phyloP scores from a whole-genome alignment of 1,284 basidiomycete species.

The Leccinum brunneo-olivaceum region DNA sequence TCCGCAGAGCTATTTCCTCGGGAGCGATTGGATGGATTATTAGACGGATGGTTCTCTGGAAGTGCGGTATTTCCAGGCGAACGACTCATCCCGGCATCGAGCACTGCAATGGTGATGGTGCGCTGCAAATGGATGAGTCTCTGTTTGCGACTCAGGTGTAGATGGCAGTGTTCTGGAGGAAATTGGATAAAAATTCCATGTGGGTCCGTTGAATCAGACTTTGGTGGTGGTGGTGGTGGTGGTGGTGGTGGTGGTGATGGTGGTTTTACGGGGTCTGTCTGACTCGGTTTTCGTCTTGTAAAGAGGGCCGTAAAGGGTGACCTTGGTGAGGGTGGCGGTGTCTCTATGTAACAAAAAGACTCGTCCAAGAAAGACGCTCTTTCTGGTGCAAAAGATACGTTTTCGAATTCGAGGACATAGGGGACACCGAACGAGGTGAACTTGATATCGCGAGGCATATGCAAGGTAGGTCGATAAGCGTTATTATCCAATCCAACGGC shows the following conservation, averaged over 20 bases:
- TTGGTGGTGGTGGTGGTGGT: not conserved
- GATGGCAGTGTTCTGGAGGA: conserved; percentile 9
- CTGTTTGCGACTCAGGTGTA: conserved; percentile 23
- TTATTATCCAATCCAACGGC: not conserved
- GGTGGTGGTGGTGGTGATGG: conserved; percentile 13
- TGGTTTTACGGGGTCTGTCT: conserved; percentile 11
- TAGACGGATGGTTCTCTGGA: conserved; percentile 9
- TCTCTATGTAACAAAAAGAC: conserved; percentile 26
- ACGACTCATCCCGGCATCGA: conserved; percentile 42
- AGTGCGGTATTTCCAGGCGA: conserved; percentile 22
- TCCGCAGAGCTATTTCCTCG: conserved; percentile 19
- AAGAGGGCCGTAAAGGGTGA: conserved; percentile 23
- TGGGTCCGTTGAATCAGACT: conserved; percentile 4
- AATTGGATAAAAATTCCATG: conserved; percentile 37
- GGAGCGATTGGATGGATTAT: conserved; percentile 8
- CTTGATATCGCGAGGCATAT: too few species aligned
- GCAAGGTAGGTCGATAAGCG: too few species aligned
- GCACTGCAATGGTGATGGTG: conserved; percentile 39
- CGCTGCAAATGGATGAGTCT: conserved; percentile 35
- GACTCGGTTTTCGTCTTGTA: conserved; percentile 17
- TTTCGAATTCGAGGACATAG: conserved; percentile 36
- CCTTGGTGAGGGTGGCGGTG: conserved; percentile 12
- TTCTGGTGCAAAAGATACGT: conserved; percentile 33
- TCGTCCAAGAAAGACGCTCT: conserved; percentile 19
- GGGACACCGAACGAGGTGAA: conserved; percentile 37